Evolutionary conservation across 2,329 filamentous ascomycete genomes (phyloP).

Genomic region (Penicillium verrucosum): DNA sequence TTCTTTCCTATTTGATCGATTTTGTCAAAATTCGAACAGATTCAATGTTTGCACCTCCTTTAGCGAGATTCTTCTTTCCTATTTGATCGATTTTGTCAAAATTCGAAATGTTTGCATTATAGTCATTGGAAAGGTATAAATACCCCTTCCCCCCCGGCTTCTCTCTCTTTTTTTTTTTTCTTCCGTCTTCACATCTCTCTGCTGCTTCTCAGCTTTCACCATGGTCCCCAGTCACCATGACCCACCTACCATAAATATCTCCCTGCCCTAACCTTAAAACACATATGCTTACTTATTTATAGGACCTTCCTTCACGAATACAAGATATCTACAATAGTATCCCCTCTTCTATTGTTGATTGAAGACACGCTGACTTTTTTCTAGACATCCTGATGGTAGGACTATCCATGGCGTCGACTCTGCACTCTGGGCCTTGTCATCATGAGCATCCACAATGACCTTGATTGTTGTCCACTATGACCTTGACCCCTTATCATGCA

Average conservation of each 20-base stretch:
- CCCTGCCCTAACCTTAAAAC: not conserved
- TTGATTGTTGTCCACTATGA: not conserved
- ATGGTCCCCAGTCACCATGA: not conserved
- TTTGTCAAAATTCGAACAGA: too few relatives aligned
- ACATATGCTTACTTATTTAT: not conserved
- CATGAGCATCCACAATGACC: not conserved
- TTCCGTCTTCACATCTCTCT: not conserved
- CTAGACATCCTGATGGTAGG: not conserved
- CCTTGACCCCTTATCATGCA: not conserved
- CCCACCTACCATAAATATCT: not conserved
- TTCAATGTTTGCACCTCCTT: too few relatives aligned
- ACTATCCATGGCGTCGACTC: not conserved
- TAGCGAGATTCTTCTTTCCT: too few relatives aligned
- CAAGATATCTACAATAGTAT: not conserved
- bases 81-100: too few relatives aligned
- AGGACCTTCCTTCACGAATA: not conserved
- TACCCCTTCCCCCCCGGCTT: not conserved
- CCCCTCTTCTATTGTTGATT: not conserved
- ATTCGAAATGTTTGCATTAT: too few relatives aligned
- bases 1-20: too few relatives aligned
- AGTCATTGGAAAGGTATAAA: not conserved
- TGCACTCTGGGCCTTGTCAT: not conserved
- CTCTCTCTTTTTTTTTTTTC: not conserved
- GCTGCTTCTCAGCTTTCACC: not conserved
- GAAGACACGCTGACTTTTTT: not conserved